Evolutionary conservation across 163 green algal genomes (phyloP), one percentile per base, ranked within the genome.

Genomic region (Chlamydomonas reinhardtii): DNA sequence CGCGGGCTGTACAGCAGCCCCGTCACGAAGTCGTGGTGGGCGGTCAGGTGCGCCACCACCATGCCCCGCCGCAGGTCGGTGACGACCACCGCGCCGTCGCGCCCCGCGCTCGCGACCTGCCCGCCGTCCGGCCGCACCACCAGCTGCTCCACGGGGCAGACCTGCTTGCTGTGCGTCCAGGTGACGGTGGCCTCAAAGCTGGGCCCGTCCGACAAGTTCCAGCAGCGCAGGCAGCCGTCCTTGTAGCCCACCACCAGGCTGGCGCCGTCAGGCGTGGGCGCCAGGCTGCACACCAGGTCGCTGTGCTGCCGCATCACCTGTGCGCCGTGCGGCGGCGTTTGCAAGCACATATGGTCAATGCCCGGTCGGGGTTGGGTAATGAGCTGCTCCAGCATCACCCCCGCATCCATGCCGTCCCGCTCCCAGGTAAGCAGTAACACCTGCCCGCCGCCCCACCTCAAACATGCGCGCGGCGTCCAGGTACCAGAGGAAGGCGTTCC

Each of bases 401-500:
- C n/a, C n/a, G n/a, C n/a, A n/a, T n/a, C n/a, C n/a, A n/a, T n/a
- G n/a, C n/a, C n/a, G n/a, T n/a, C n/a, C 39, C 39, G 5, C 39
- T 48, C 39, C 39, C 39, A 14, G 8, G 39, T 48, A 8, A 48
- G 39, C 39, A 14, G 39, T 8, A 5, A 48, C 39, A 5, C 39
- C 39, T 20, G 48, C 48, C 48, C 48, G 48, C 85, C 4, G 73
- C 3, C 59, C 31, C 84, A 70, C 79, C 54, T 85, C 79, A n/a
- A 85, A 85, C 9, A 35, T 35, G 32, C 79, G 79, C 14, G 79
- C 79, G 15, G 83, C 37, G 48, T 90, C 86, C 22, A 92, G 71
- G 81, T 76, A 88, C 89, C 89, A 92, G 72, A 92, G 72, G 81
- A 85, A 78, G 20, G 89, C 89, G 34, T 90, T 34, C 4, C 89